phyloP scores from a whole-genome alignment of 2,329 filamentous ascomycete genomes.

The Aureobasidium sp. region DNA sequence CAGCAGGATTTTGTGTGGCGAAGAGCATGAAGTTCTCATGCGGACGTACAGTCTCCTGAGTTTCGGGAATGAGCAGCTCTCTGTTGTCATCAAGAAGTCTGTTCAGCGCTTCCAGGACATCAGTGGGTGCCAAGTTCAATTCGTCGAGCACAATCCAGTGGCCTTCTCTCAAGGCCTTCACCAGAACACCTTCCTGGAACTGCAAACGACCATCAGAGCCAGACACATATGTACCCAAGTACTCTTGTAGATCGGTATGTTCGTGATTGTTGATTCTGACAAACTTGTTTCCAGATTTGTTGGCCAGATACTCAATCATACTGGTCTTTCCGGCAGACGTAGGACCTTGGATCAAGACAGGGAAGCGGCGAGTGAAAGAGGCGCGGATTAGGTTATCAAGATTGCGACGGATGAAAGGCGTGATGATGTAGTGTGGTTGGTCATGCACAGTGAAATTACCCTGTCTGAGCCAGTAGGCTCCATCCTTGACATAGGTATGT shows the following conservation, averaged over 20 bases:
- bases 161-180: slow-evolving; percentile 83
- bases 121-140: slow-evolving; percentile 90
- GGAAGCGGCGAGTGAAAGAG: slow-evolving; percentile 83
- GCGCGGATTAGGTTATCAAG: slow-evolving; percentile 90
- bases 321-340: slow-evolving; percentile 98
- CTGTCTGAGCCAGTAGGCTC: slow-evolving; percentile 63
- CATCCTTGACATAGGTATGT: slow-evolving; percentile 60
- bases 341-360: slow-evolving; percentile 89
- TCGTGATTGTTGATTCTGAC: slow-evolving; percentile 99
- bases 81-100: slow-evolving; percentile 92
- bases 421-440: slow-evolving; percentile 89
- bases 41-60: slow-evolving; percentile 84
- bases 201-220: slow-evolving; percentile 72
- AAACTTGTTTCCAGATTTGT: slow-evolving; percentile 91
- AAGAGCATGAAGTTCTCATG: slow-evolving; percentile 97
- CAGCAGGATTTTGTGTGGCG: slow-evolving; percentile 93
- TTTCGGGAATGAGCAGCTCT: slow-evolving; percentile 91
- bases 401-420: slow-evolving; percentile 89
- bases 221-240: slow-evolving; percentile 89
- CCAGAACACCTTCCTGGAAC: slow-evolving; percentile 90
- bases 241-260: slow-evolving; percentile 96
- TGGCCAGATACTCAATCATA: slow-evolving; percentile 97
- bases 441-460: slow-evolving; percentile 60
- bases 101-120: slow-evolving; percentile 94
- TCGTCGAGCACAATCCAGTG: slow-evolving; percentile 99